phyloP scores from a whole-genome alignment of 805 yeast genomes.

The Kodamaea nitidulidarum region DNA sequence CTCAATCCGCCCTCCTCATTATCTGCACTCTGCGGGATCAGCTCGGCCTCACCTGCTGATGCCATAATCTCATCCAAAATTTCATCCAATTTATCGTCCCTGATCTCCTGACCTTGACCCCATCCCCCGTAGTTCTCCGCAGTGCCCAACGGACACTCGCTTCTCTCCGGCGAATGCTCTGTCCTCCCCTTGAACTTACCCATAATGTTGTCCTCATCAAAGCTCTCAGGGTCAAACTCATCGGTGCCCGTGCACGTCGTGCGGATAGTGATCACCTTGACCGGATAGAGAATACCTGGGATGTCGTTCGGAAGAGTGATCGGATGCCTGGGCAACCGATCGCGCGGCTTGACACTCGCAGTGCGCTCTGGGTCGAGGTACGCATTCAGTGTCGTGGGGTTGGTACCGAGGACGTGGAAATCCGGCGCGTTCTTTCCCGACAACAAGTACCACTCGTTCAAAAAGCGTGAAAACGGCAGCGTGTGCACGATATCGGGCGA shows the following conservation, averaged over 20 bases:
- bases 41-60: not conserved
- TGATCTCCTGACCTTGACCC: not conserved
- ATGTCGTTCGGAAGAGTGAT: conserved; percentile 24
- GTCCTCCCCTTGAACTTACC: not conserved
- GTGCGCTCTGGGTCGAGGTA: conserved; percentile 8
- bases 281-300: conserved; percentile 28
- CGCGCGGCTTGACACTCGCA: conserved; percentile 5
- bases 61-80: not conserved
- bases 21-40: too few species aligned
- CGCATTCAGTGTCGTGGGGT: conserved; percentile 13
- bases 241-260: not conserved
- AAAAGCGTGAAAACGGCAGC: conserved; percentile 22
- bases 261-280: conserved; percentile 12
- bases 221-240: not conserved
- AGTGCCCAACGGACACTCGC: not conserved
- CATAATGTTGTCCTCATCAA: not conserved
- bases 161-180: not conserved
- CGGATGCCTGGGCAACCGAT: conserved; percentile 11
- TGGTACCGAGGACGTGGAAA: conserved; percentile 16
- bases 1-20: too few species aligned
- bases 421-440: conserved; percentile 20
- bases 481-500: conserved; percentile 21
- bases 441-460: conserved; percentile 34
- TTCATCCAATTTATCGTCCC: not conserved
- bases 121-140: conserved; percentile 1